Base-by-base conservation (phyloP, 1,284 basidiomycete species). In the Microbotryomycetes sp. region DNA sequence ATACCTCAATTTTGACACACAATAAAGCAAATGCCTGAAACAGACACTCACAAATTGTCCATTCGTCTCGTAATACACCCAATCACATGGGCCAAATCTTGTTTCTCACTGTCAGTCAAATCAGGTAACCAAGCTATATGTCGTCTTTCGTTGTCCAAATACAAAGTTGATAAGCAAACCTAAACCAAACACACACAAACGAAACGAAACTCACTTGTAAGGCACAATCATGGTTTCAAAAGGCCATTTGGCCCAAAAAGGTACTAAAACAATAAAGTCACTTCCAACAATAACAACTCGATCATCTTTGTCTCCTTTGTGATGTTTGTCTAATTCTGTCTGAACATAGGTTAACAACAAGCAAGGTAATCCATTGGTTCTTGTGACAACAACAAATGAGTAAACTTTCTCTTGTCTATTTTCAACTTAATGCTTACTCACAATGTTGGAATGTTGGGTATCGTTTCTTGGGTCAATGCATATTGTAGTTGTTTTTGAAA, bases 171-270 rank as follows among this genome's bases (percentile, higher is more conserved):
- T 42, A 9, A 9, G 9, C 12, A 19, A 9, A 9, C 36, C 19
- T 19, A 19, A 42, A 42, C 9, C 12, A 42, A 42, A 42, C 16
- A 14, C 25, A 45, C 6, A 5, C 3, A 42, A n/a, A 36, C 25
- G 2, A 9, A 25, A 23, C 23, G 28, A 4, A 3, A 47, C 60
- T 25, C 45, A 66, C 67, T 81, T 81, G 76, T 86, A 84, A 0
- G 90, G 88, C 15, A 92, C 77, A 50, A 93, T 76, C 63, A 97
- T 78, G 16, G 88, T 80, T 75, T 97, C 93, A 73, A 87, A 97
- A 0, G 93, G 93, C 93, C 93, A 97, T 30, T 85, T 83, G 1
- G 92, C 93, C 93, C 93, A 97, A 84, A 89, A 97, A 0, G 93
- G 93, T 0, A 97, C 91, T 5, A 97, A 74, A 0, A 86, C 90